A percentile compares a stretch with the other conserved stretches of the same genome.
Evolutionary conservation across 2,329 filamentous ascomycete genomes (phyloP).

Genomic region (Fusarium napiforme): DNA sequence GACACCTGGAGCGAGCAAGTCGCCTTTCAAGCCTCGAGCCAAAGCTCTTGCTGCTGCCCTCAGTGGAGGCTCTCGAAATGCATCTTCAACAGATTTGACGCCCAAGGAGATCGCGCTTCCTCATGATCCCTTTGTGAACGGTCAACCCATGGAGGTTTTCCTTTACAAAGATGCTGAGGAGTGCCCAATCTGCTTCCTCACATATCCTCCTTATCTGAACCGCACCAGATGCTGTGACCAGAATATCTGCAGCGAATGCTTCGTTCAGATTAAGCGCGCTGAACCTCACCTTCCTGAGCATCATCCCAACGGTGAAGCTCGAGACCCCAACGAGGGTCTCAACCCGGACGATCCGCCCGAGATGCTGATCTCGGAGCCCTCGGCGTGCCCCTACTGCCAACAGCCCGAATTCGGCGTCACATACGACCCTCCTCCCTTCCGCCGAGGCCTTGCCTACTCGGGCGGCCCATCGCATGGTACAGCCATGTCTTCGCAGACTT

Average conservation of each 20-base stretch:
- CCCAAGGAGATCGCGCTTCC: conserved; percentile 84
- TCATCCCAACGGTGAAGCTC: conserved; percentile 59
- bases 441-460: conserved; percentile 80
- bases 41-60: conserved; percentile 89
- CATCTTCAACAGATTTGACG: conserved; percentile 75
- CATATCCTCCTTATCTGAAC: conserved; percentile 94
- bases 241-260: conserved; percentile 96
- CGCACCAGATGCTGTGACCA: conserved; percentile 96
- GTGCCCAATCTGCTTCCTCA: conserved; percentile 96
- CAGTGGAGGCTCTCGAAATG: conserved; percentile 77
- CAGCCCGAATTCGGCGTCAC: conserved; percentile 97
- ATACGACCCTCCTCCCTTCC: conserved; percentile 89
- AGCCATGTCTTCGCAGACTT: conserved; percentile 88
- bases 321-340: conserved; percentile 50
- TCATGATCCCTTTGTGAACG: conserved; percentile 88
- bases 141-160: conserved; percentile 91
- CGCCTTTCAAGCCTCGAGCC: conserved; percentile 80
- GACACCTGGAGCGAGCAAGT: conserved; percentile 49
- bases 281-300: conserved; percentile 92
- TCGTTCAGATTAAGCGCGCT: conserved; percentile 96
- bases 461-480: conserved; percentile 58
- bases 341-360: conserved; percentile 64
- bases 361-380: conserved; percentile 88
- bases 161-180: conserved; percentile 91
- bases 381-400: conserved; percentile 93